These are phyloP conservation scores for Pseudoturritis turrita DNA, from an alignment of 345 rosid species.

Conservation along the genomic window DNA sequence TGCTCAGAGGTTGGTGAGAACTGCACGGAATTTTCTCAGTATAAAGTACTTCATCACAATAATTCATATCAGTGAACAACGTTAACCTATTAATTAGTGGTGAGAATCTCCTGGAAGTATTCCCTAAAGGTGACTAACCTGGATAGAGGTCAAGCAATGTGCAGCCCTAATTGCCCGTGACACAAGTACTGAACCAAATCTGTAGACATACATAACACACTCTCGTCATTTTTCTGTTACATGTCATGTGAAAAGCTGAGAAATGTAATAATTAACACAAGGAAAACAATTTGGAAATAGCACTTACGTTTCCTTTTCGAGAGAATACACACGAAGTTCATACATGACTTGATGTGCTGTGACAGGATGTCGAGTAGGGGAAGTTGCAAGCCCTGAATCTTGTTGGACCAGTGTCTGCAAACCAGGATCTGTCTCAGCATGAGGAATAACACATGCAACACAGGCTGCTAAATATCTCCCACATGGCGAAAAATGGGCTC, in stretches of 20 bases:
- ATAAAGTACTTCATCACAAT: neutral
- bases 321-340: conserved; percentile 95
- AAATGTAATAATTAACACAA: neutral
- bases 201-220: conserved; percentile 32
- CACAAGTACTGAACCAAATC: conserved; percentile 81
- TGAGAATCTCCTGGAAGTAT: conserved; percentile 1
- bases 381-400: conserved; percentile 72
- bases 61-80: neutral
- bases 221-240: neutral
- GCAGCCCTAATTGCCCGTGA: conserved; percentile 95
- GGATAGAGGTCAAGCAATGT: conserved; percentile 96
- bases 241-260: neutral
- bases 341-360: conserved; percentile 90
- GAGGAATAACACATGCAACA: conserved; percentile 91
- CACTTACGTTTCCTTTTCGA: conserved; percentile 89
- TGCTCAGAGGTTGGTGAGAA: conserved; percentile 98
- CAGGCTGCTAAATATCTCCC: conserved; percentile 97
- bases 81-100: neutral
- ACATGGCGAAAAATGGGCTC: conserved; percentile 99
- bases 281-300: neutral
- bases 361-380: conserved; percentile 93
- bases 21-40: conserved; percentile 39
- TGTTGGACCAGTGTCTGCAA: conserved; percentile 60
- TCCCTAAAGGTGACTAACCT: conserved; percentile 47
- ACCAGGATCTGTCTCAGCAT: conserved; percentile 71